A percentile compares a stretch with the other conserved stretches of the same genome.
Conservation (phyloP, 2,329 filamentous ascomycete genomes). For the Botrytis sinoallii region DNA sequence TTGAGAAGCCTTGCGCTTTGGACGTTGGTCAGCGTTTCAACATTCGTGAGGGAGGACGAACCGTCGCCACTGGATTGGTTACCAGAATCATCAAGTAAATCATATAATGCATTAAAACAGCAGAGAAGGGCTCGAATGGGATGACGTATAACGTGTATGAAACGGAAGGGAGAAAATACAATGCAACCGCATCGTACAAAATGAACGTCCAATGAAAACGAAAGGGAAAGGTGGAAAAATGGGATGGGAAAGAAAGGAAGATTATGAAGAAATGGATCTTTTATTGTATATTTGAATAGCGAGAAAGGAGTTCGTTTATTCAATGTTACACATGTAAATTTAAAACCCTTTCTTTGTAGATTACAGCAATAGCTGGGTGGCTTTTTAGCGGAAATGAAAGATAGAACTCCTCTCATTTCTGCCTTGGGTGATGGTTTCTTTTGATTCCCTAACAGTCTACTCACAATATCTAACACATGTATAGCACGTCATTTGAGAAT, state of each 20-base stretch:
- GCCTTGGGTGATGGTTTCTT: not conserved
- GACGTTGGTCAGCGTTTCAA: constrained; percentile 96
- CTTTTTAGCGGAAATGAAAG: constrained; percentile 1
- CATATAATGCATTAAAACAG: not conserved
- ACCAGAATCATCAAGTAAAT: constrained; percentile 62
- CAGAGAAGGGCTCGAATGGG: not conserved
- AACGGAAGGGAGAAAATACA: not conserved
- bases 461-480: not conserved
- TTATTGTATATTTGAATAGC: constrained; percentile 8
- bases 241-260: not conserved
- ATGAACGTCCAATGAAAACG: not conserved
- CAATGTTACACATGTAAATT: constrained; percentile 11
- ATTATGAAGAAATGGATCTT: not conserved
- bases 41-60: constrained; percentile 92
- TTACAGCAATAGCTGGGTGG: constrained; percentile 6
- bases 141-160: constrained; percentile 4
- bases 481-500: not conserved
- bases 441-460: not conserved
- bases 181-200: constrained; percentile 4
- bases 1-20: constrained; percentile 80
- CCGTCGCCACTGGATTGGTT: constrained; percentile 78
- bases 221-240: not conserved
- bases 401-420: constrained; percentile 16
- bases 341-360: constrained; percentile 9
- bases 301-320: constrained; percentile 20